Conservation (phyloP, 805 yeast species). For the Ogataea pilisensis region DNA sequence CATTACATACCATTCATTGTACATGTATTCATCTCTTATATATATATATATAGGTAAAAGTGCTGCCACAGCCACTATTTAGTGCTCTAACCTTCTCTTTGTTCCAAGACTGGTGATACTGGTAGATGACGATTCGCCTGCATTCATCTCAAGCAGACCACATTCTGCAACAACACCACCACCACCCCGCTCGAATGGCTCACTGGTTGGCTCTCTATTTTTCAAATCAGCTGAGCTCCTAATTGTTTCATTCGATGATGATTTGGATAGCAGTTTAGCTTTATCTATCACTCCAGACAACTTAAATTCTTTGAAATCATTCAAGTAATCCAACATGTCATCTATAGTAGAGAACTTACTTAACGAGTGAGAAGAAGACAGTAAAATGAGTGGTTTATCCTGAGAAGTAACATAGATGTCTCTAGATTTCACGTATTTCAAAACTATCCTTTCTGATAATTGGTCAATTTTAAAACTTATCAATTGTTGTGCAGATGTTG, state of each 20-base stretch:
- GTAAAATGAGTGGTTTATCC: slow-evolving; percentile 13
- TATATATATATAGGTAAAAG: neutral
- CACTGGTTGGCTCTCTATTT: too few species aligned
- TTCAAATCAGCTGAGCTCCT: too few species aligned
- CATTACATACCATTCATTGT: too few species aligned
- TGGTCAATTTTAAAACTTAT: slow-evolving; percentile 17
- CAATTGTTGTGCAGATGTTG: slow-evolving; percentile 9
- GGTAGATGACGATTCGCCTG: neutral
- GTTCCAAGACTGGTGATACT: neutral
- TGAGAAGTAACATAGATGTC: slow-evolving; percentile 17
- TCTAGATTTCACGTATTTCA: slow-evolving; percentile 10
- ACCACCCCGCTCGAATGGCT: neutral
- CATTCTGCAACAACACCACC: neutral
- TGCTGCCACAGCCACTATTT: neutral
- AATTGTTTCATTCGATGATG: too few species aligned
- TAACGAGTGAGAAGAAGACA: too few species aligned
- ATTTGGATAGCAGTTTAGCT: neutral
- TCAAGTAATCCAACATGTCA: slow-evolving; percentile 5
- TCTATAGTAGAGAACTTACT: too few species aligned
- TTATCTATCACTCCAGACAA: neutral
- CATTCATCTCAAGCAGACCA: neutral
- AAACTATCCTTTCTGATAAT: slow-evolving; percentile 2
- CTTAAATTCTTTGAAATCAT: slow-evolving; percentile 3
- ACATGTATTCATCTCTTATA: too few species aligned
- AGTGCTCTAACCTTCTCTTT: slow-evolving; percentile 4